Percentiles rank a stretch among this genome's conserved stretches.
phyloP scores from a whole-genome alignment of 768 basidiomycete species.

The Termitomyces sp. region DNA sequence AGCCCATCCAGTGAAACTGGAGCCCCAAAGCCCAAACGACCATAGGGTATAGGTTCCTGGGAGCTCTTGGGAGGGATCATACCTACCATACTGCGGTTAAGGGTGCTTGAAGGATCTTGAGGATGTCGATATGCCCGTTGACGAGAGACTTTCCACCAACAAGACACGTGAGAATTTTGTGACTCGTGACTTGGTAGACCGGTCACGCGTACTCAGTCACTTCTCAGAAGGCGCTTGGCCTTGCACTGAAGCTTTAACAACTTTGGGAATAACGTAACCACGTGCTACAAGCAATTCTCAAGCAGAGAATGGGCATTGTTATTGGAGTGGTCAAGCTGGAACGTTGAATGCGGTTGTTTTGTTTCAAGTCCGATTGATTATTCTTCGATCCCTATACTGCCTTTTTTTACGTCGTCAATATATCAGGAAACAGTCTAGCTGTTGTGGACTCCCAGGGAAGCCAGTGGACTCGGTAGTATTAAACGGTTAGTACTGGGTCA shows the following conservation, averaged over 20 bases:
- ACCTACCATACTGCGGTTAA: conserved; percentile 44
- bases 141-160: conserved; percentile 27
- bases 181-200: conserved; percentile 4
- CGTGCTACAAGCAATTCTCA: not conserved
- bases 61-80: conserved; percentile 16
- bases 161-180: conserved; percentile 30
- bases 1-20: conserved; percentile 32
- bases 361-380: no score
- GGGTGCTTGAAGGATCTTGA: conserved; percentile 38
- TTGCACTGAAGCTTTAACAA: not conserved
- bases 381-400: not conserved
- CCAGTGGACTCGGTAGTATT: not conserved
- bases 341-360: not conserved
- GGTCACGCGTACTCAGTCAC: not conserved
- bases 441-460: not conserved
- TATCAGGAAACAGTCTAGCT: not conserved
- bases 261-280: not conserved
- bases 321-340: not conserved
- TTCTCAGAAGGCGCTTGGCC: not conserved
- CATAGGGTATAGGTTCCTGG: conserved; percentile 17
- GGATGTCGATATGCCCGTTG: conserved; percentile 39
- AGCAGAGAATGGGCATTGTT: no score
- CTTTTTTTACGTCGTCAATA: not conserved
- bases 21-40: conserved; percentile 14
- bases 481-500: no score